Evolutionary conservation across 768 basidiomycete genomes (phyloP).

Genomic region (Suillus brevipes): DNA sequence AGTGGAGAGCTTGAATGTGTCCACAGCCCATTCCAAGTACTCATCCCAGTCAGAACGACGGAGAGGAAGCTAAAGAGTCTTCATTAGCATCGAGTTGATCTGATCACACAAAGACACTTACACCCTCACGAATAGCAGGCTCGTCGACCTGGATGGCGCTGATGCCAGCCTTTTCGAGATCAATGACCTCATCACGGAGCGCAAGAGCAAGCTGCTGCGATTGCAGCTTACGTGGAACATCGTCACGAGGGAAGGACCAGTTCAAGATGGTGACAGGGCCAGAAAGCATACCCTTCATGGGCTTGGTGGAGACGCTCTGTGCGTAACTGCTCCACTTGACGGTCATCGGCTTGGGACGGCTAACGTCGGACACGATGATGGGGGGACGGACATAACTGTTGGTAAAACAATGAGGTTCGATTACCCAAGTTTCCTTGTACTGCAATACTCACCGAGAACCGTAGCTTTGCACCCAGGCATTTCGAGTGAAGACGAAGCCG

Average conservation of each 20-base stretch:
- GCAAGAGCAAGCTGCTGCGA: conserved; percentile 98
- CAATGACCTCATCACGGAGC: conserved; percentile 96
- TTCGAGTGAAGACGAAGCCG: conserved; percentile 98
- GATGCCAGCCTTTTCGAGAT: conserved; percentile 96
- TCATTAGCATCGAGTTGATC: conserved; percentile 11
- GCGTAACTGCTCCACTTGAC: conserved; percentile 97
- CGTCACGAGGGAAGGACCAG: conserved; percentile 99
- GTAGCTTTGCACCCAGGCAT: conserved; percentile 99
- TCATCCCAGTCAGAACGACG: conserved; percentile 94
- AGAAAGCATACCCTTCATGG: conserved; percentile 99
- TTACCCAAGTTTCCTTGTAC: conserved; percentile 8
- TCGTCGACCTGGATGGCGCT: conserved; percentile 99
- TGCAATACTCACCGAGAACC: conserved; percentile 77
- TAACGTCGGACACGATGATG: conserved; percentile 97
- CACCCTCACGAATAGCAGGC: conserved; percentile 98
- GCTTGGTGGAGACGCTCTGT: conserved; percentile 87
- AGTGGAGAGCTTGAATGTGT: conserved; percentile 97
- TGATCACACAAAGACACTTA: conserved; percentile 38
- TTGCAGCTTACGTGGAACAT: conserved; percentile 94
- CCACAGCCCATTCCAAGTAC: conserved; percentile 98
- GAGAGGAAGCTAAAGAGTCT: conserved; percentile 72
- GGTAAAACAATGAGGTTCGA: conserved; percentile 13
- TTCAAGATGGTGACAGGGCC: conserved; percentile 98
- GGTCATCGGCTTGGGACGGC: conserved; percentile 89
- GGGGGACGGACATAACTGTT: conserved; percentile 93